Evolutionary conservation across 768 basidiomycete species (phyloP).

Genomic region (Pleurotus sapidus): DNA sequence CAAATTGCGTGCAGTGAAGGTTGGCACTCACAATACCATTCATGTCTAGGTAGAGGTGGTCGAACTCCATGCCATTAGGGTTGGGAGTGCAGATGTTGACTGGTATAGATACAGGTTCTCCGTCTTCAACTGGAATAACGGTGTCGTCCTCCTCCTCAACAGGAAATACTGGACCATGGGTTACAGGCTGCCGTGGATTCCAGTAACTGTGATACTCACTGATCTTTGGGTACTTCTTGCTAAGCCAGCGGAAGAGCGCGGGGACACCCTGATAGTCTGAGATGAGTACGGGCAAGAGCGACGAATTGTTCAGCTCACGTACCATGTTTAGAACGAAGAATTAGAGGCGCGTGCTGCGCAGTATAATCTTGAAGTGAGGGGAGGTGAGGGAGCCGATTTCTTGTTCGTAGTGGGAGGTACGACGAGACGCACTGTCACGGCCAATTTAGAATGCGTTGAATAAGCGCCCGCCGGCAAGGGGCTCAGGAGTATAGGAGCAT

Average conservation of each 20-base stretch:
- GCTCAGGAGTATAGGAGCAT: too few species aligned
- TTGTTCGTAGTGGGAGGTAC: too few species aligned
- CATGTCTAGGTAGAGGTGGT: slow-evolving; percentile 98
- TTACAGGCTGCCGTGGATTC: not conserved
- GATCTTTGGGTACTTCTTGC: slow-evolving; percentile 98
- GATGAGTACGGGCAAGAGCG: too few species aligned
- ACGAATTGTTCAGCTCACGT: too few species aligned
- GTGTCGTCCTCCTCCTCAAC: slow-evolving; percentile 85
- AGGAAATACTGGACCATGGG: slow-evolving; percentile 49
- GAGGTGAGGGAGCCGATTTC: too few species aligned
- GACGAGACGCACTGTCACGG: too few species aligned
- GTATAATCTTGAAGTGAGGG: too few species aligned
- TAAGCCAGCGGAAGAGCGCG: slow-evolving; percentile 97
- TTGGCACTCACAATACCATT: slow-evolving; percentile 85
- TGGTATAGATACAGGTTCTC: slow-evolving; percentile 66
- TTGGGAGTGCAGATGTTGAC: slow-evolving; percentile 79
- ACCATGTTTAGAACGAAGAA: too few species aligned
- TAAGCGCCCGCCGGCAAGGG: too few species aligned
- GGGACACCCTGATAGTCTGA: slow-evolving; percentile 77
- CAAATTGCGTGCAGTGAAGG: not conserved
- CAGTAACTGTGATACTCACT: slow-evolving; percentile 43
- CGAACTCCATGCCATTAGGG: slow-evolving; percentile 95
- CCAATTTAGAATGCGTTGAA: too few species aligned
- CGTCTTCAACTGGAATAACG: slow-evolving; percentile 64
- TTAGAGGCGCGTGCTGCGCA: too few species aligned